Conservation (phyloP, 2,329 filamentous ascomycete genomes). For the Colletotrichum tabaci region DNA sequence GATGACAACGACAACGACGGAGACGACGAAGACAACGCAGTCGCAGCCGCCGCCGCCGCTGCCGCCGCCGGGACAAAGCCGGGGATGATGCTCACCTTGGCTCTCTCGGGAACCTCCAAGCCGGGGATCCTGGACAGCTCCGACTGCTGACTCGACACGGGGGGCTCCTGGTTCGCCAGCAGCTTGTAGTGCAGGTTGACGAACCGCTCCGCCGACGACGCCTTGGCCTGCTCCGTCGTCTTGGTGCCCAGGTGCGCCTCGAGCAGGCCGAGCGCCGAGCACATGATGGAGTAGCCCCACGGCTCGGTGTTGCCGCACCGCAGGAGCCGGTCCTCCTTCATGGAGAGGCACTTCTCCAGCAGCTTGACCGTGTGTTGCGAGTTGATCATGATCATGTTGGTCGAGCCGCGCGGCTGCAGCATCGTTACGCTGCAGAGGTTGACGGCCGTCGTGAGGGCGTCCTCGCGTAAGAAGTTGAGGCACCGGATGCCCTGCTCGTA, state of each 20-base stretch:
- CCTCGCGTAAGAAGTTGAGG: conserved; percentile 73
- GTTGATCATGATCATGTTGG: conserved; percentile 75
- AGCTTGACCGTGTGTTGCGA: conserved; percentile 72
- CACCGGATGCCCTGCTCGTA: conserved; percentile 71
- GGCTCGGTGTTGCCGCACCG: conserved; percentile 76
- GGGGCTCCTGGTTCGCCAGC: conserved; percentile 67
- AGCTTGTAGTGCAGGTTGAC: conserved; percentile 72
- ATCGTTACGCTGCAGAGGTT: conserved; percentile 74
- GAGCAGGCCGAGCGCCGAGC: conserved; percentile 70
- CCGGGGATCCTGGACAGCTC: conserved; percentile 48
- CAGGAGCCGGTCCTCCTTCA: conserved; percentile 74
- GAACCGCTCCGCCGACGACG: conserved; percentile 71
- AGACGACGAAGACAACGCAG: no score
- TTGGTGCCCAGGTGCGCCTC: conserved; percentile 73
- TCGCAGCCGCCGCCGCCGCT: neutral
- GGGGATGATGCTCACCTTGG: conserved; percentile 54
- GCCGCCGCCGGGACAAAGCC: neutral
- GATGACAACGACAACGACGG: neutral
- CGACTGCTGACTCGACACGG: conserved; percentile 52
- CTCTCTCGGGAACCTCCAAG: conserved; percentile 54
- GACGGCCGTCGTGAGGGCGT: conserved; percentile 72
- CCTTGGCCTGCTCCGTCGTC: conserved; percentile 70
- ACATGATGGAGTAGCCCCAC: conserved; percentile 76
- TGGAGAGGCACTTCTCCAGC: conserved; percentile 72
- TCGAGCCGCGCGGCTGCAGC: conserved; percentile 71